Percentiles rank a stretch among this genome's conserved stretches.
phyloP scores from a whole-genome alignment of 1,284 basidiomycete genomes.

The Abortiporus biennis region DNA sequence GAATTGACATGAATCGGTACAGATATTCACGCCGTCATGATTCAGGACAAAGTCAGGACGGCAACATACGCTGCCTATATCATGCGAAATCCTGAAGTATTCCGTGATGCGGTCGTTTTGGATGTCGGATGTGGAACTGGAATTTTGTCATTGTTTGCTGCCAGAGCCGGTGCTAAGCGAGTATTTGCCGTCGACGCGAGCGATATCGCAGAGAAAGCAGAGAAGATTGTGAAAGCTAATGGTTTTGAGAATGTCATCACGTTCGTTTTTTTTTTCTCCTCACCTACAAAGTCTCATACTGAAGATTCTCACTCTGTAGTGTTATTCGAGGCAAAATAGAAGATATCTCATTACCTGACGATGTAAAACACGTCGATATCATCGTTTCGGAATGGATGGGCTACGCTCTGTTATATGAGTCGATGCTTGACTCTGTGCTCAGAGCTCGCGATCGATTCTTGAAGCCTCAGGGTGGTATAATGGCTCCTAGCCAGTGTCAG shows the following conservation, averaged over 20 bases:
- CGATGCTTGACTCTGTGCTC: constrained; percentile 95
- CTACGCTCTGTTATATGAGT: constrained; percentile 90
- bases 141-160: constrained; percentile 91
- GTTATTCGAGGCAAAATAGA: constrained; percentile 89
- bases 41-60: constrained; percentile 87
- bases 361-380: constrained; percentile 77
- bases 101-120: constrained; percentile 84
- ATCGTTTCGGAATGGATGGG: constrained; percentile 99
- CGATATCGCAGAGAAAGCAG: constrained; percentile 79
- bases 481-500: constrained; percentile 88
- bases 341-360: constrained; percentile 69
- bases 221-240: constrained; percentile 78
- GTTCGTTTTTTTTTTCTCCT: constrained; percentile 29
- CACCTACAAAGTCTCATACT: not conserved
- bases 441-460: constrained; percentile 85
- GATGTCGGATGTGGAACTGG: constrained; percentile 96
- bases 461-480: constrained; percentile 62
- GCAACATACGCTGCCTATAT: constrained; percentile 93
- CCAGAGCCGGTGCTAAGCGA: constrained; percentile 85
- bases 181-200: constrained; percentile 95
- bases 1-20: constrained; percentile 1
- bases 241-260: constrained; percentile 74
- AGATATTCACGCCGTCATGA: constrained; percentile 81
- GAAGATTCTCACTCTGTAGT: constrained; percentile 26
- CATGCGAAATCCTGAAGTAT: constrained; percentile 77